Conservation (phyloP, 768 basidiomycete species). For the Tricholoma sp. region DNA sequence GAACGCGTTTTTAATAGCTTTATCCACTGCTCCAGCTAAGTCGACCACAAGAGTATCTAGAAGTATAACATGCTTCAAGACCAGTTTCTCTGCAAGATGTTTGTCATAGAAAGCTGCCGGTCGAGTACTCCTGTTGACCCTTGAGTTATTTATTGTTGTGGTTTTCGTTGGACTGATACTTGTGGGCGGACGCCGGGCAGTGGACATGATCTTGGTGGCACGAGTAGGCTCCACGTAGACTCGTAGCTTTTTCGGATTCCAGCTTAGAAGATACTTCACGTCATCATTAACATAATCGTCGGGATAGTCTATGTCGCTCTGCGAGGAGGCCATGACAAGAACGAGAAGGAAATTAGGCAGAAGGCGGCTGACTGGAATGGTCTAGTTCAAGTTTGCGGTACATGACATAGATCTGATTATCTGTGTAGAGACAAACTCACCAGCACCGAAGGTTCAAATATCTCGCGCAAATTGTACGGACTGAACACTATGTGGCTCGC, state of each 20-base stretch:
- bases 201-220: no score
- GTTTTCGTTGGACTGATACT: no score
- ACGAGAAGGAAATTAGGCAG: not conserved
- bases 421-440: not conserved
- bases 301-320: not conserved
- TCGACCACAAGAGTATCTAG: not conserved
- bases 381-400: not conserved
- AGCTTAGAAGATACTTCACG: no score
- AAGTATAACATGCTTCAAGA: not conserved
- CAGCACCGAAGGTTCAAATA: not conserved
- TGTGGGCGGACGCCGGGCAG: no score
- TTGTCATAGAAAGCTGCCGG: no score
- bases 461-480: not conserved
- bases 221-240: no score
- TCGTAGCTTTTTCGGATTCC: no score
- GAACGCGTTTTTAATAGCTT: not conserved
- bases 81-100: no score
- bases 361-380: not conserved
- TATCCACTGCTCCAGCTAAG: not conserved
- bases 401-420: not conserved
- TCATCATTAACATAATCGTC: no score
- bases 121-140: no score
- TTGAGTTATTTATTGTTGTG: no score
- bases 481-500: no score
- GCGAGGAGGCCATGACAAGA: not conserved